phyloP scores from a whole-genome alignment of 2,329 filamentous ascomycete genomes.

The Cordyceps militaris region DNA sequence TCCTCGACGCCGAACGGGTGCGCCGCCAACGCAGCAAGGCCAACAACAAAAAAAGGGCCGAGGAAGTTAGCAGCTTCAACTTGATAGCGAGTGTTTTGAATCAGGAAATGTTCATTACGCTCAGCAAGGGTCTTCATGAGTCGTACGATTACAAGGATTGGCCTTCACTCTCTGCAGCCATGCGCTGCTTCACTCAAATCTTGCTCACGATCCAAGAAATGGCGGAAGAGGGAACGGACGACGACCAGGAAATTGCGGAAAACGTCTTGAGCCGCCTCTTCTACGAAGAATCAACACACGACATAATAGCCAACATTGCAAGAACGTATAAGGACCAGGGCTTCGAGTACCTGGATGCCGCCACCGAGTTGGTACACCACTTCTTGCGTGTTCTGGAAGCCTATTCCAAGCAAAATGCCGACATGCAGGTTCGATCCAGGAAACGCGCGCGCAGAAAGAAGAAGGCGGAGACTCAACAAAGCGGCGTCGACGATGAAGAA shows the following conservation, averaged over 20 bases:
- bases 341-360: constrained; percentile 86
- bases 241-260: constrained; percentile 96
- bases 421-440: constrained; percentile 85
- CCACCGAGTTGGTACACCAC: constrained; percentile 84
- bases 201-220: constrained; percentile 89
- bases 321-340: constrained; percentile 88
- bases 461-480: constrained; percentile 36
- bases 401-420: constrained; percentile 90
- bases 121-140: constrained; percentile 76
- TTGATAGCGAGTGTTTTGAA: constrained; percentile 85
- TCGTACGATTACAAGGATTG: constrained; percentile 78
- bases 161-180: constrained; percentile 77
- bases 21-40: constrained; percentile 56
- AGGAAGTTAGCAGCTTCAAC: constrained; percentile 68
- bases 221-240: constrained; percentile 73
- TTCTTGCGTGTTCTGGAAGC: constrained; percentile 87
- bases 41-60: constrained; percentile 36
- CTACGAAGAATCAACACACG: constrained; percentile 93
- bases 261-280: constrained; percentile 97
- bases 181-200: constrained; percentile 94
- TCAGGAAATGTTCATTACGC: constrained; percentile 86
- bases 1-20: constrained; percentile 74
- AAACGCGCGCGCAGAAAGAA: constrained; percentile 67
- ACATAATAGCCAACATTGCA: constrained; percentile 72
- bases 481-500: constrained; percentile 41